Evolutionary conservation across 148 eudicot genomes (phyloP), one percentile per base, ranked within the genome.

Genomic region (Mesembryanthemum crystallinum): DNA sequence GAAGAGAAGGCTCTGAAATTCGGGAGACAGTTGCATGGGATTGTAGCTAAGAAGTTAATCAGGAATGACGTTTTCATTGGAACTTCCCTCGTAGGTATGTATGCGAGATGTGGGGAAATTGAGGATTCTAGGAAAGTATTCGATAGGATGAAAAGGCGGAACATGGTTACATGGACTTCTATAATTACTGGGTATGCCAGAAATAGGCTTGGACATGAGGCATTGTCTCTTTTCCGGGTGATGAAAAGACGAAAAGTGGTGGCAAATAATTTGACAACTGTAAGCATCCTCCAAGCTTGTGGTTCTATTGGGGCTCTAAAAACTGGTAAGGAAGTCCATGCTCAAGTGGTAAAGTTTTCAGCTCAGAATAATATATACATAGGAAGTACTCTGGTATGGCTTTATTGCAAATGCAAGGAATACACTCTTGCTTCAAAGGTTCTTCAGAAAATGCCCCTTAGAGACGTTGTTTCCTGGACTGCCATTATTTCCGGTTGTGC

Each of bases 391-490:
- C 93, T 94, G 24, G 91, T 94, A 59, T 94, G 93, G 95, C 77
- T 94, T 10, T 94, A 94, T 57, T 88, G 91, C 77, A 91, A 86
- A 84, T 94, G 98, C 69, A 86, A 86, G 54, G 84, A 87, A 52
- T 84, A 90, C 60, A 63, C 82, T 54, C 68, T 78, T 72, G 95
- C 98, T 51, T 84, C 86, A 51, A 82, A 75, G 47, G 88, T 90
- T 64, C 94, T 94, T 51, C 85, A 90, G 45, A 63, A 71, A 73
- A 89, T 91, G 90, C 90, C 97, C 69, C 74, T 85, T 23, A 86
- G 84, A 79, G 98, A 93, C 73, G 98, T 90, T 1, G 92, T 91
- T 75, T 84, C 95, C 20, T 91, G 97, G 98, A 91, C 95, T 18
- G 90, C 98, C 52, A 88, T 91, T 84, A 91, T 94, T 20, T 91